Conservation (phyloP, 2,329 filamentous ascomycete genomes). For the Colletotrichum camelliae region DNA sequence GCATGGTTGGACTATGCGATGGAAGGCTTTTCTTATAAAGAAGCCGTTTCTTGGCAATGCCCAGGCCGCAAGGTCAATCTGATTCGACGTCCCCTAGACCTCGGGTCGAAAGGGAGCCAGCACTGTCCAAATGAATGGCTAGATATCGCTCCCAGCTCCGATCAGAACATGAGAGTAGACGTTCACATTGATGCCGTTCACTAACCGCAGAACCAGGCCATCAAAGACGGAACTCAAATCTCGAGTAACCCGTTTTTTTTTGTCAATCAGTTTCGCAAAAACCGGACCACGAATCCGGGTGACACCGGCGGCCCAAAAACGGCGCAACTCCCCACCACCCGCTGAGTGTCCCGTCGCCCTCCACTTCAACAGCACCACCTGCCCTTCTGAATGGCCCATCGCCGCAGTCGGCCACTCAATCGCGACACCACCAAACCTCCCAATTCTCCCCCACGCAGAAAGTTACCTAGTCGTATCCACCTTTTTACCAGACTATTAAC, state of each 20-base stretch:
- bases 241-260: not conserved
- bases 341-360: not conserved
- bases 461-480: not conserved
- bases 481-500: not conserved
- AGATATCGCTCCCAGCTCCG: not conserved
- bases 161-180: not conserved
- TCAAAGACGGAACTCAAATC: too few relatives aligned
- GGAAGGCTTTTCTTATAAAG: not conserved
- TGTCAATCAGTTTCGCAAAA: not conserved
- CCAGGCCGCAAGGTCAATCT: not conserved
- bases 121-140: too few relatives aligned
- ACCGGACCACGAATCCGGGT: not conserved
- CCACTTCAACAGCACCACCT: not conserved
- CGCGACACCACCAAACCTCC: not conserved
- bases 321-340: slow-evolving; percentile 8
- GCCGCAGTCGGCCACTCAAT: not conserved
- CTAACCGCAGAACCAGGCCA: not conserved
- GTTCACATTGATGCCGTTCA: too few relatives aligned
- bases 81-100: not conserved
- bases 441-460: slow-evolving; percentile 4
- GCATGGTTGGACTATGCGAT: not conserved
- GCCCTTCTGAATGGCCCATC: not conserved
- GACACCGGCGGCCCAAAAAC: not conserved
- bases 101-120: not conserved
- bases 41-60: not conserved